A percentile compares a stretch with the other conserved stretches of the same genome.
Evolutionary conservation across 1,284 basidiomycete genomes (phyloP).

Genomic region (Ganoderma leucocontextum): DNA sequence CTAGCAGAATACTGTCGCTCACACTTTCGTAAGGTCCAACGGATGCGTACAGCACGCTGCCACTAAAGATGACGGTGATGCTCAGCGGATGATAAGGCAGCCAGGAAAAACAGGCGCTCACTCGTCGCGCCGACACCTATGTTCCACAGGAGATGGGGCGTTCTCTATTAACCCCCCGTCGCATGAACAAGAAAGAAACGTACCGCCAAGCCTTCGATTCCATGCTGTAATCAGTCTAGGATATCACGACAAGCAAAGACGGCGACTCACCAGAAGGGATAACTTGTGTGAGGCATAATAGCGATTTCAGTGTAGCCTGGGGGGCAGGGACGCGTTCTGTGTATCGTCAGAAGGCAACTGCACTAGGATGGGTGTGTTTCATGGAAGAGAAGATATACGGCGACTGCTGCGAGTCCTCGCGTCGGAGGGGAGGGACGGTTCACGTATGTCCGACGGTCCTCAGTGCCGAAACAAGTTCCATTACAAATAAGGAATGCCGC

Average conservation of each 20-base stretch:
- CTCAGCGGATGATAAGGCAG: constrained; percentile 19
- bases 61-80: constrained; percentile 56
- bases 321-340: constrained; percentile 1
- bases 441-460: constrained; percentile 19
- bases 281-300: constrained; percentile 44
- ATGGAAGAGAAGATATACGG: constrained; percentile 24
- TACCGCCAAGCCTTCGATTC: constrained; percentile 73
- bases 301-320: neutral
- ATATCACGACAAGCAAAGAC: constrained; percentile 10
- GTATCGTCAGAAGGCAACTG: constrained; percentile 24
- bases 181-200: constrained; percentile 33
- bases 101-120: constrained; percentile 48
- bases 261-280: constrained; percentile 70
- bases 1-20: constrained; percentile 37
- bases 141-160: neutral
- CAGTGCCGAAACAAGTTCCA: constrained; percentile 15
- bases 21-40: constrained; percentile 89
- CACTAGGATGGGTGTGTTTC: constrained; percentile 28
- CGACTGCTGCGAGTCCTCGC: neutral
- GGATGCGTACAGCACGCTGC: constrained; percentile 89
- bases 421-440: neutral
- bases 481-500: constrained; percentile 21
- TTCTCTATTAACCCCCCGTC: neutral
- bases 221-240: constrained; percentile 15
- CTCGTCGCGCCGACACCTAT: constrained; percentile 80